Evolutionary conservation across 192 early-diverging fungal genomes (phyloP).

Genomic region (Rhizophlyctis rosea): DNA sequence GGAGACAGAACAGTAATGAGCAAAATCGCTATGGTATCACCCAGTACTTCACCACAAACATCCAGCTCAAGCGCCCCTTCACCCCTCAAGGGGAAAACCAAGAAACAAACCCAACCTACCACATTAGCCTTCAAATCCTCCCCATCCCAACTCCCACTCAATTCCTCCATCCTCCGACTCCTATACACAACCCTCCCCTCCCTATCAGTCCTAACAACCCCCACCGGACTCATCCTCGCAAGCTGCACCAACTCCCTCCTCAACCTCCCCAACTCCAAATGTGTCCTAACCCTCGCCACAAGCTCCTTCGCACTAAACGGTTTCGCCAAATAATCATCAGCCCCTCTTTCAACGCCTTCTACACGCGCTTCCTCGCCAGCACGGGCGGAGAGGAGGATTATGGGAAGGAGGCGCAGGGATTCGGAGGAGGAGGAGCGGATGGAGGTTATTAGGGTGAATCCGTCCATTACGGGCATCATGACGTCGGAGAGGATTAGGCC

Average conservation of each 20-base stretch:
- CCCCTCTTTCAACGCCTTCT: slow-evolving; percentile 43
- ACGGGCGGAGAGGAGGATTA: slow-evolving; percentile 48
- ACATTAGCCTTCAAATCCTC: too few species aligned
- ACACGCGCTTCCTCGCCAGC: slow-evolving; percentile 48
- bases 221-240: too few species aligned
- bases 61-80: too few species aligned
- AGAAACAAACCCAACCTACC: too few species aligned
- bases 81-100: too few species aligned
- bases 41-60: too few species aligned
- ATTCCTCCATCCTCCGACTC: too few species aligned
- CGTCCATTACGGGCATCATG: slow-evolving; percentile 52
- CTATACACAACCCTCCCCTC: too few species aligned
- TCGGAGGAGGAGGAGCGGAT: slow-evolving; percentile 30
- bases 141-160: too few species aligned
- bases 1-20: too few species aligned
- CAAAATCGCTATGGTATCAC: too few species aligned
- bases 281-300: slow-evolving; percentile 41
- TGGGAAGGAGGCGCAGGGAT: slow-evolving; percentile 37
- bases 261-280: slow-evolving; percentile 43
- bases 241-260: slow-evolving; percentile 34
- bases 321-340: slow-evolving; percentile 47
- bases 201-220: neutral
- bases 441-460: slow-evolving; percentile 36
- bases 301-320: slow-evolving; percentile 48
- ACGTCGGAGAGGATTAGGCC: slow-evolving; percentile 37